Evolutionary conservation across 495 filamentous ascomycete genomes (phyloP).

Genomic region (Cairneyella variabilis): DNA sequence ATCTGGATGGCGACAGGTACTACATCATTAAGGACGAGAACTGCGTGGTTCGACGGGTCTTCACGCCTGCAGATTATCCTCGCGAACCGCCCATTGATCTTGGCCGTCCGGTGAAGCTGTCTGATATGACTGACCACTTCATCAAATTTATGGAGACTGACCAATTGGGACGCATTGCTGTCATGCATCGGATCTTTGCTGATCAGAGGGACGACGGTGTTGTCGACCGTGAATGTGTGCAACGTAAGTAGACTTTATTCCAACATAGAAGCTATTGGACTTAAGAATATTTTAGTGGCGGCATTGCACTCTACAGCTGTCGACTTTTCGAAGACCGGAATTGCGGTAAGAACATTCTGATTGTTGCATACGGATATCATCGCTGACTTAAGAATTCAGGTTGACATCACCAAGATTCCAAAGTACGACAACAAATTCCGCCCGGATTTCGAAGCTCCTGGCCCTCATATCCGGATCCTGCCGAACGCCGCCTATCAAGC

Average conservation of each 20-base stretch:
- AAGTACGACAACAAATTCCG: slow-evolving; percentile 32
- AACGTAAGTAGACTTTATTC: too few species aligned
- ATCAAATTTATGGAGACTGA: slow-evolving; percentile 77
- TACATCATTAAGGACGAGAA: slow-evolving; percentile 65
- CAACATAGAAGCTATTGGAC: too few species aligned
- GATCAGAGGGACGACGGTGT: slow-evolving; percentile 58
- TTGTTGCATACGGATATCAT: too few species aligned
- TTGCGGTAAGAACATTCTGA: slow-evolving; percentile 47
- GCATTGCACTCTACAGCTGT: slow-evolving; percentile 72
- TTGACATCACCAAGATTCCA: slow-evolving; percentile 41
- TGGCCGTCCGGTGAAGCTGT: slow-evolving; percentile 43
- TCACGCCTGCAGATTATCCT: slow-evolving; percentile 64
- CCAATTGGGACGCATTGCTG: slow-evolving; percentile 65
- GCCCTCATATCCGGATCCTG: slow-evolving; percentile 53
- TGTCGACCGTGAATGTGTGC: slow-evolving; percentile 55
- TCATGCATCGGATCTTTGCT: slow-evolving; percentile 61
- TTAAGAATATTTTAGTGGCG: slow-evolving; percentile 51
- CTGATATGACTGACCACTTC: slow-evolving; percentile 76
- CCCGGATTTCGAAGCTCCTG: slow-evolving; percentile 66
- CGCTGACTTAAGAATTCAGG: slow-evolving; percentile 32
- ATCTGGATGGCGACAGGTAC: slow-evolving; percentile 79
- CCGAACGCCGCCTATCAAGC: too few species aligned
- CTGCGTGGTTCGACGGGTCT: slow-evolving; percentile 37
- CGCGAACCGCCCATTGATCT: slow-evolving; percentile 50
- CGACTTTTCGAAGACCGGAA: slow-evolving; percentile 79